Evolutionary conservation across 768 basidiomycete species (phyloP).

Genomic region (Suillus decipiens): DNA sequence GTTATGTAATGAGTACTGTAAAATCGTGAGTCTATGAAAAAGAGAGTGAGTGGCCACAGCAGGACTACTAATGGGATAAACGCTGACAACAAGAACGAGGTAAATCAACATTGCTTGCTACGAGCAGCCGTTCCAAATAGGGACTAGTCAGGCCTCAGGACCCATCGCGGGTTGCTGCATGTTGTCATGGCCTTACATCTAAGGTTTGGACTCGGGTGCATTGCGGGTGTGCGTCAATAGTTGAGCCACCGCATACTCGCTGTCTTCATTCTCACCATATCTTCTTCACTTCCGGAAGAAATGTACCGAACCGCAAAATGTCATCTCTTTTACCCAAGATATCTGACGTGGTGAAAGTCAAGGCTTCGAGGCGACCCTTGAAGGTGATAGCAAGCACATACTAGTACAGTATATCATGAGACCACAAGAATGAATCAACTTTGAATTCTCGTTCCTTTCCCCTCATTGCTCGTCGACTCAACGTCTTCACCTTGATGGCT

Average conservation of each 20-base stretch:
- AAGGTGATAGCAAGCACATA: constrained; percentile 1
- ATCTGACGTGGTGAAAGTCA: not conserved
- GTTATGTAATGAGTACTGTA: not conserved
- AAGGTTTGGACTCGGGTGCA: not conserved
- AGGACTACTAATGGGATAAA: not conserved
- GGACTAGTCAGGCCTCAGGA: not conserved
- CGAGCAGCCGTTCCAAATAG: not conserved
- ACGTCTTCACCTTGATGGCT: constrained; percentile 25
- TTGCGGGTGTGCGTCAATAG: not conserved
- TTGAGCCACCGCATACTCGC: constrained; percentile 1
- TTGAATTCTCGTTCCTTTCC: not conserved
- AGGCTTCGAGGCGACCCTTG: constrained; percentile 2
- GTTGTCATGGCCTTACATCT: not conserved
- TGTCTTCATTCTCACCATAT: constrained; percentile 11
- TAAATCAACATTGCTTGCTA: not conserved
- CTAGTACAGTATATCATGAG: not conserved
- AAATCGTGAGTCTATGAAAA: not conserved
- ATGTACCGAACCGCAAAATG: constrained; percentile 4
- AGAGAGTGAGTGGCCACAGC: not conserved
- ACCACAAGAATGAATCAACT: constrained; percentile 2
- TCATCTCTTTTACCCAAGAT: constrained; percentile 8
- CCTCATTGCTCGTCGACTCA: not conserved
- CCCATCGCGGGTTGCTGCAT: not conserved
- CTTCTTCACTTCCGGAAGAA: constrained; percentile 5
- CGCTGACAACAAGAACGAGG: not conserved